phyloP scores from a whole-genome alignment of 331 rosid genomes.

The Malus hybrid region DNA sequence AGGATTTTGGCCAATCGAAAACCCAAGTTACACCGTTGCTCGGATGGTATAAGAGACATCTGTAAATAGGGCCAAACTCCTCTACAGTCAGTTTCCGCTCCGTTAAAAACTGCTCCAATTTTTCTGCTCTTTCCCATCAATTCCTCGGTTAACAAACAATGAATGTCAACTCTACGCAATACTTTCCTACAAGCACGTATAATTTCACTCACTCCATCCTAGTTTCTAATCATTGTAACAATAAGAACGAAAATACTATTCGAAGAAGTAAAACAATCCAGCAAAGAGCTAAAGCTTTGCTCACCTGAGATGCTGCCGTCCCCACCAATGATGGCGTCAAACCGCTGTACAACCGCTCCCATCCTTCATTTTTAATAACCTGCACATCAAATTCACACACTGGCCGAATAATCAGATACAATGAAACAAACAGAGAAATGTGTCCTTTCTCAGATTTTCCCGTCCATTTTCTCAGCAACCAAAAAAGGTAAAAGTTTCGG shows the following conservation, averaged over 20 bases:
- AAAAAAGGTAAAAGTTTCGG: not conserved
- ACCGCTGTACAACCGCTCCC: slow-evolving; percentile 89
- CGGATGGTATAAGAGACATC: not conserved
- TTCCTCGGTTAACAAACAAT: not conserved
- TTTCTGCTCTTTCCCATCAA: not conserved
- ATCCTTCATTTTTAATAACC: slow-evolving; percentile 87
- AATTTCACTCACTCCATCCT: not conserved
- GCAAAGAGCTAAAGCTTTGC: slow-evolving; percentile 10
- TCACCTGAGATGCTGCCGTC: slow-evolving; percentile 94
- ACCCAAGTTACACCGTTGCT: not conserved
- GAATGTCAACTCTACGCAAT: not conserved
- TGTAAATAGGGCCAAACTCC: not conserved
- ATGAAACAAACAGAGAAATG: not conserved
- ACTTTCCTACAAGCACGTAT: not conserved
- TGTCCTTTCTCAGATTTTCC: not conserved
- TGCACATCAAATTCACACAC: slow-evolving; percentile 4
- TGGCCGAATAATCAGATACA: not conserved
- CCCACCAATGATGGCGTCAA: slow-evolving; percentile 76
- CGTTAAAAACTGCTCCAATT: not conserved
- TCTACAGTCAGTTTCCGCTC: not conserved
- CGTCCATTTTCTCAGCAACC: not conserved
- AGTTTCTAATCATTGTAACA: not conserved
- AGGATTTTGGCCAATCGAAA: not conserved
- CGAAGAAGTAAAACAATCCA: not conserved
- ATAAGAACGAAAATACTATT: not conserved